These are phyloP conservation scores for Escallonia rubra DNA, from an alignment of 129 eudicot genomes.

Conservation along the genomic window DNA sequence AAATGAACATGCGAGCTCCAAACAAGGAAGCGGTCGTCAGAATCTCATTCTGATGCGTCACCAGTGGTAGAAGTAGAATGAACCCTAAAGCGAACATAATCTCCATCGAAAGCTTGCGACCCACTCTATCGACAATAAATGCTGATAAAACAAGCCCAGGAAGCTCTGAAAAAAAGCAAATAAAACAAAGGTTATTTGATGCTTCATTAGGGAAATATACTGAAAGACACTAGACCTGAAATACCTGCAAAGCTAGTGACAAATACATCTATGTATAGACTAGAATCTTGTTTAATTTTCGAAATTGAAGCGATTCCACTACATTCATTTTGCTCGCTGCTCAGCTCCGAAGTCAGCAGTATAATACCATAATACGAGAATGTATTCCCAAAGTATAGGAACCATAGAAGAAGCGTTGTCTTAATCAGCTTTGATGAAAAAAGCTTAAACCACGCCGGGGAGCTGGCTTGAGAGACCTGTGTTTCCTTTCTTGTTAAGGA, in stretches of 20 bases:
- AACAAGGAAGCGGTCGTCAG: constrained; percentile 39
- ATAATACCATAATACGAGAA: constrained; percentile 64
- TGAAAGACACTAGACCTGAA: neutral
- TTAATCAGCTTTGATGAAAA: constrained; percentile 40
- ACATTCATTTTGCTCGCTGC: constrained; percentile 41
- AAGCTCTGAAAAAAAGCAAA: constrained; percentile 35
- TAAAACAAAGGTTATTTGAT: neutral
- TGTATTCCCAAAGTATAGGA: constrained; percentile 51
- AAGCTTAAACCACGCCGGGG: constrained; percentile 21
- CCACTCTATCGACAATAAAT: constrained; percentile 47
- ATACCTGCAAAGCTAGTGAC: constrained; percentile 69
- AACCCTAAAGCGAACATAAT: constrained; percentile 37
- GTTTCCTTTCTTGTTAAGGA: constrained; percentile 12
- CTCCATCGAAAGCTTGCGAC: constrained; percentile 55
- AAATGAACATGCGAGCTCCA: constrained; percentile 68
- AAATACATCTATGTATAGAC: constrained; percentile 61
- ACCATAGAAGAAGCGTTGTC: constrained; percentile 52
- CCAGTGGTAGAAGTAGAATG: constrained; percentile 46
- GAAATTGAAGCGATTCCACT: constrained; percentile 13
- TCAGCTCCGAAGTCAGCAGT: constrained; percentile 57
- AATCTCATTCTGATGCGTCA: constrained; percentile 31
- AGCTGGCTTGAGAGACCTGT: constrained; percentile 4
- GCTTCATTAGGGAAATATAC: no score
- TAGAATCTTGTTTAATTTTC: constrained; percentile 19
- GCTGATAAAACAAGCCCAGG: constrained; percentile 60